Evolutionary conservation across 805 yeast genomes (phyloP), one percentile per base, ranked within the genome.

Genomic region (Candida sonorensis): DNA sequence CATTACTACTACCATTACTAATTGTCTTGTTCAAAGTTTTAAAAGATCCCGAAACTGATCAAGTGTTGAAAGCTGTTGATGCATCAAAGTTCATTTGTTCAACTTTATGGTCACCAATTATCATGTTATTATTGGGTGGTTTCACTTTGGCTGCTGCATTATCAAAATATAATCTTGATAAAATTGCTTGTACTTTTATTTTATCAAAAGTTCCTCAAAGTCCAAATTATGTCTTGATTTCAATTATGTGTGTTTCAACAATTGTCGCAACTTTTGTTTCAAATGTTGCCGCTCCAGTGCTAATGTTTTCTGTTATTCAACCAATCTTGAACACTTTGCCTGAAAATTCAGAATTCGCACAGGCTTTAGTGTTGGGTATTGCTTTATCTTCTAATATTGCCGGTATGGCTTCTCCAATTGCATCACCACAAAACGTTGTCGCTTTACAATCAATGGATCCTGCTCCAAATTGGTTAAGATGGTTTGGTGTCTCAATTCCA

Each of bases 351-450:
- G 69, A 76, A 4, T 85, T 86, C 48, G 83, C 84, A 7, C 81
- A 84, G 51, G 86, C 95, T 2, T 66, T 90, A 46, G 81, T 90
- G 31, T 61, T 90, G 28, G 97, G 97, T 27, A 82, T 90, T 45
- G 97, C 97, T 0, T 63, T 90, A 35, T 94, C 97, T 2, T 81
- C 95, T 7, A 86, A 90, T 53, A 66, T 90, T 29, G 97, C 95
- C 15, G 98, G 98, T 43, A 90, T 88, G 94, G 81, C 95, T 0
- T 85, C 95, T 4, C 98, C 98, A 7, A 90, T 90, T 50, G 88
- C 97, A 1, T 85, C 96, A 3, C 98, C 98, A 2, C 98, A 90
- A 53, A 90, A 90, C 56, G 84, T 90, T 41, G 78, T 90, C 47
- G 95, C 96, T 1, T 68, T 90, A 31, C 88, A 85, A 35, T 65